Evolutionary conservation across 2,329 filamentous ascomycete species (phyloP).

Genomic region (Cytospora chrysosperma): DNA sequence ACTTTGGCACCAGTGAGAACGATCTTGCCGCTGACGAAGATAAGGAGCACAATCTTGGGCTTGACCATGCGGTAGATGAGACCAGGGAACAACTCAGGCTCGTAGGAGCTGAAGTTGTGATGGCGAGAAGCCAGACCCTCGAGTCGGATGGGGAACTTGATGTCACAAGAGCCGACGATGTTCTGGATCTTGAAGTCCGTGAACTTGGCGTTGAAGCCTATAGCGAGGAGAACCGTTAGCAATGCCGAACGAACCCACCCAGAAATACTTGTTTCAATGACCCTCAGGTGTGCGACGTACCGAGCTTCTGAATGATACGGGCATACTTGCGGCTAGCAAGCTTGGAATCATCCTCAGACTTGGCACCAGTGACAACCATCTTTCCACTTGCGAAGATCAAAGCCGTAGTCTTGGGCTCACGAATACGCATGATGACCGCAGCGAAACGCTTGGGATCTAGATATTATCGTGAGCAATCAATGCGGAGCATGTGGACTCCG

Average conservation of each 20-base stretch:
- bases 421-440: slow-evolving; percentile 99
- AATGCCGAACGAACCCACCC: too few species aligned
- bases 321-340: slow-evolving; percentile 96
- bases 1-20: slow-evolving; percentile 97
- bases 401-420: slow-evolving; percentile 97
- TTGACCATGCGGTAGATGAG: slow-evolving; percentile 99
- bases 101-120: slow-evolving; percentile 99
- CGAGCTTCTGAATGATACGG: slow-evolving; percentile 98
- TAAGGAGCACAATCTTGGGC: slow-evolving; percentile 96
- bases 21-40: slow-evolving; percentile 98
- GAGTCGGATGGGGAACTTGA: slow-evolving; percentile 97
- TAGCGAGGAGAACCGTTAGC: neutral
- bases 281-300: neutral
- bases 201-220: slow-evolving; percentile 94
- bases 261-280: fast-evolving
- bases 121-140: slow-evolving; percentile 95
- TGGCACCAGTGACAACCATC: slow-evolving; percentile 98
- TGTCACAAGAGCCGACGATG: slow-evolving; percentile 97
- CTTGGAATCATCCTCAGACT: slow-evolving; percentile 97
- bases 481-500: slow-evolving; percentile 11
- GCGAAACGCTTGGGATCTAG: slow-evolving; percentile 75
- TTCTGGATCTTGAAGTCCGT: slow-evolving; percentile 99
- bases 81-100: slow-evolving; percentile 97
- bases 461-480: slow-evolving; percentile 15
- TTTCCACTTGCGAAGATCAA: slow-evolving; percentile 98